Conservation (phyloP, 1,284 basidiomycete genomes). For the Amylostereum areolatum region DNA sequence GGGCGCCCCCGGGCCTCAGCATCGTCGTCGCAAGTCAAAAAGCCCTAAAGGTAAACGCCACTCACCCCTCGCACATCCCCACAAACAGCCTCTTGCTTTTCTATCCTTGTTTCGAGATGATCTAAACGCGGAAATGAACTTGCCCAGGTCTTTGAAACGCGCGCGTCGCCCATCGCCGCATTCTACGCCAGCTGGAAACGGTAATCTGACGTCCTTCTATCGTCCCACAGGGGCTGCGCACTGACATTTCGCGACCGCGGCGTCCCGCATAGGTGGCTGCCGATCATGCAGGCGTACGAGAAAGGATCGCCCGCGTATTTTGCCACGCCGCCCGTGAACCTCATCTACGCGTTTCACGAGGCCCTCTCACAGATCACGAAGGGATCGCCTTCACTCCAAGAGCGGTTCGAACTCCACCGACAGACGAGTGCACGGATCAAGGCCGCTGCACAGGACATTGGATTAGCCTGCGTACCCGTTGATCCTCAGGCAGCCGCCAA, state of each 20-base stretch:
- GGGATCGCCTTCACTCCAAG: constrained; percentile 58
- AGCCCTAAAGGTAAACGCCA: constrained; percentile 57
- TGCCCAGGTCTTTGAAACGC: constrained; percentile 55
- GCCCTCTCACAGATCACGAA: constrained; percentile 74
- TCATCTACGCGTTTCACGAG: constrained; percentile 86
- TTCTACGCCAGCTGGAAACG: constrained; percentile 93
- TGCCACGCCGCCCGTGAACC: constrained; percentile 92
- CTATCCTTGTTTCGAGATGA: no score
- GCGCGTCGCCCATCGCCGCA: constrained; percentile 65
- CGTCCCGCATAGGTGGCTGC: constrained; percentile 68
- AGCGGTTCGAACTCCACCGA: constrained; percentile 78
- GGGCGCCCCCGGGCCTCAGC: constrained; percentile 91
- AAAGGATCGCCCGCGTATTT: constrained; percentile 75
- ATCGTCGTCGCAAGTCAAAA: constrained; percentile 79
- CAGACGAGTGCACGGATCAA: constrained; percentile 74
- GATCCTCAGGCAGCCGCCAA: constrained; percentile 71
- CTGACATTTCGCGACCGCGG: not conserved
- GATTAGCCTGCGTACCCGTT: constrained; percentile 69
- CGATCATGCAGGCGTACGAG: constrained; percentile 91
- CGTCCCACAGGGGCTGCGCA: not conserved
- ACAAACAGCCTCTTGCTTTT: no score
- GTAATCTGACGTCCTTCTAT: constrained; percentile 30
- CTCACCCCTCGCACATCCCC: not conserved
- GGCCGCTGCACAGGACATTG: constrained; percentile 61
- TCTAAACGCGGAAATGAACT: no score